Base-by-base conservation (phyloP, 768 basidiomycete genomes). In the Hygrophoropsis aurantiaca region DNA sequence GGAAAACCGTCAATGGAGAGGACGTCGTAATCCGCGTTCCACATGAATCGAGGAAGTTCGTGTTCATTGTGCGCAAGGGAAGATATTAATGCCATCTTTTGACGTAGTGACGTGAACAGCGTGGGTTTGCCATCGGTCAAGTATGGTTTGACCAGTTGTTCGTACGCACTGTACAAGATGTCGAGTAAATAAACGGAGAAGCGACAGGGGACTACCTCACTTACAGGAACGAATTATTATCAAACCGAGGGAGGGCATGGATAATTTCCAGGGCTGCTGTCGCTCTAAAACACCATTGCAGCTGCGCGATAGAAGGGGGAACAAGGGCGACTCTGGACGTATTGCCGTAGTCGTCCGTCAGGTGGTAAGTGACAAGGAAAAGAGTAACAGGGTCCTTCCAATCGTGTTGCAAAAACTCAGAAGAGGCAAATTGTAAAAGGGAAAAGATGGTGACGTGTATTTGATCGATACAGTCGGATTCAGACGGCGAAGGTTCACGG, bases 221-320 rank as follows among this genome's bases (percentile, higher is more conserved):
- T 23, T 11, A 42, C 16, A 3, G n/a, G n/a, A n/a, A n/a, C n/a
- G n/a, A n/a, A n/a, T n/a, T n/a, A n/a, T n/a, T n/a, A n/a, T n/a
- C n/a, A n/a, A n/a, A n/a, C n/a, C n/a, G n/a, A n/a, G n/a, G n/a
- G n/a, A n/a, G n/a, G n/a, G n/a, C n/a, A n/a, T n/a, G n/a, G n/a
- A n/a, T n/a, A n/a, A 42, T 16, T n/a, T 42, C 18, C 5, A 8
- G 1, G 2, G 24, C 20, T 15, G 40, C 23, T 11, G 40, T 42
- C 5, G 40, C 40, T 13, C 40, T 23, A 15, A 25, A 42, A 16
- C 40, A 42, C 23, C 40, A 42, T n/a, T 42, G 40, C n/a, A n/a
- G n/a, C n/a, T n/a, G n/a, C n/a, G n/a, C n/a, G n/a, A 49, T 44
- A 8, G 33, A 38, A 8, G 48, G 48, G 1, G 48, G 42, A 2